A percentile compares a stretch with the other conserved stretches of the same genome.
Evolutionary conservation across 1,284 basidiomycete species (phyloP).

Genomic region (Austropuccinia psidii): DNA sequence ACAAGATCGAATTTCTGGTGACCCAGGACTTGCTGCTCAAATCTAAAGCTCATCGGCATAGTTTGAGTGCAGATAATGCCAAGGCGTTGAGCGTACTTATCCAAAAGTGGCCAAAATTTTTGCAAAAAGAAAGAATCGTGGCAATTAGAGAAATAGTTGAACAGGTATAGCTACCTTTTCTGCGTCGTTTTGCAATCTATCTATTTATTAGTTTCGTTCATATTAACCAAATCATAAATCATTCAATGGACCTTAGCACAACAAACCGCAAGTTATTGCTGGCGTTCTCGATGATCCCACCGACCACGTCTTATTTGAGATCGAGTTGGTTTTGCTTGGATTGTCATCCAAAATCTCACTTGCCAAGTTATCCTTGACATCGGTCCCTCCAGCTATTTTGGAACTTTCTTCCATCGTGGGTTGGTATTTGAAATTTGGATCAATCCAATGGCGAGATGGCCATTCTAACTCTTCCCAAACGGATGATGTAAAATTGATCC

Average conservation of each 20-base stretch:
- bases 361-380: background rate
- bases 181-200: background rate
- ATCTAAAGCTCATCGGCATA: slow-evolving; percentile 1
- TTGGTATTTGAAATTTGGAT: slow-evolving; percentile 1
- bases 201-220: background rate
- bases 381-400: background rate
- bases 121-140: background rate
- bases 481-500: background rate
- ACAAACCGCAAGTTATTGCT: background rate
- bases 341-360: background rate
- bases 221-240: background rate
- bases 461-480: background rate
- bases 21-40: background rate
- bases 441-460: background rate
- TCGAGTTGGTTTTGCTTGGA: background rate
- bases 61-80: background rate
- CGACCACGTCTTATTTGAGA: background rate
- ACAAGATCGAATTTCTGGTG: background rate
- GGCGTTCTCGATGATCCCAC: background rate
- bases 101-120: slow-evolving; percentile 13
- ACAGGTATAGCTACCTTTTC: background rate
- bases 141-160: background rate
- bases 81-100: slow-evolving; percentile 1
- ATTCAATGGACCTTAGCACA: background rate
- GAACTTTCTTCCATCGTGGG: background rate